Evolutionary conservation across 2,329 filamentous ascomycete species (phyloP), one percentile per base, ranked within the genome.

Genomic region (Botrytis pseudocinerea): DNA sequence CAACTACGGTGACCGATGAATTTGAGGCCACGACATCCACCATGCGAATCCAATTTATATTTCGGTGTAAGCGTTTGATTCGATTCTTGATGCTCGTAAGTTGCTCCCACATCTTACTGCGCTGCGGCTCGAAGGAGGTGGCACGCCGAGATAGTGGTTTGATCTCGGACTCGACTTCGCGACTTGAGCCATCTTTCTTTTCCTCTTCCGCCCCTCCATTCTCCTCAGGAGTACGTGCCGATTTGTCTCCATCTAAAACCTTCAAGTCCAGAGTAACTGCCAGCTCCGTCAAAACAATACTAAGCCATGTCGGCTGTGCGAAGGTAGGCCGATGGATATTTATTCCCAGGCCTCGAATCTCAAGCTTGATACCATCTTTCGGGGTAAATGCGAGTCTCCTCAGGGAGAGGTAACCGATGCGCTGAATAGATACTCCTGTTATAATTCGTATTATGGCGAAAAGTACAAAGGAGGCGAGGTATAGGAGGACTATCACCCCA

Each of bases 291-390:
- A 99, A 84, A 14, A 96, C 93, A 69, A 99, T 87, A 81, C 95
- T 98, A 78, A 97, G 85, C 94, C 95, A 98, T 75, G 97, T 98
- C 62, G 96, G 96, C 82, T 98, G 94, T 64, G 95, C 94, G 83
- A 99, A 98, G 9, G 96, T 98, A 20, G 96, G 96, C 7, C 95
- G 91, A 83, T 99, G 96, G 76, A 98, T 83, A 73, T 93, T 92
- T 78, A 99, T 86, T 62, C 96, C 94, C 70, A 99, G 86, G 69
- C 95, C 93, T 69, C 96, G 91, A 73, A 99, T 91, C 82, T 97
- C 94, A 82, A 99, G 90, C 79, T 92, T 92, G 79, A 97, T 85
- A 78, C 96, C 96, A 88, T 97, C 94, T 82, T 88, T 91, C 42
- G 94, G 94, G 22, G 93, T 93, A 82, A 97, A 98, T 73, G 94